These are phyloP conservation scores for Odonthalia washingtoniensis DNA, from an alignment of 31 red algal genomes.

Conservation along the genomic window DNA sequence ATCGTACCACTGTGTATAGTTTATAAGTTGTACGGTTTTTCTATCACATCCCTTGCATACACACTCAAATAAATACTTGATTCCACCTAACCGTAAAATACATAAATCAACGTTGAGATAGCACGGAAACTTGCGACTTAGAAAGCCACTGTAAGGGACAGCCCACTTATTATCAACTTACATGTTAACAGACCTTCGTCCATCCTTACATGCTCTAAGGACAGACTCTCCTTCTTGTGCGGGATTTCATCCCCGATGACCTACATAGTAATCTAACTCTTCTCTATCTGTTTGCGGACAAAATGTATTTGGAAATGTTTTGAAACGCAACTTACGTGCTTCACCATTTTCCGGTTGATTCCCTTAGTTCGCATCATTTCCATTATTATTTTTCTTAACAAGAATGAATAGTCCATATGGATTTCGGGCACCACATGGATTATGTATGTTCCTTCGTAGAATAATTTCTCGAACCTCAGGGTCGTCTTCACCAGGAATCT, in stretches of 20 bases:
- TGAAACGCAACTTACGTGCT: too few relatives aligned
- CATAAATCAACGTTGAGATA: background rate
- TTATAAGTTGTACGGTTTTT: background rate
- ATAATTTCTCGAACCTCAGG: background rate
- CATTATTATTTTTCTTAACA: too few relatives aligned
- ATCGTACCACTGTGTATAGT: background rate
- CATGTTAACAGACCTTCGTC: background rate
- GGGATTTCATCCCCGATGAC: background rate
- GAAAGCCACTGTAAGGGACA: background rate
- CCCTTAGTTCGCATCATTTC: too few relatives aligned
- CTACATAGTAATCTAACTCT: background rate
- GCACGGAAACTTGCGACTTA: background rate
- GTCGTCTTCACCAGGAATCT: background rate
- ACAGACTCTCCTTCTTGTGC: background rate
- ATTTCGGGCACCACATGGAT: background rate
- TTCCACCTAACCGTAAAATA: background rate
- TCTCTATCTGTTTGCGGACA: background rate
- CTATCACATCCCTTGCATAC: constrained; percentile 30
- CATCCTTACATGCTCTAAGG: background rate
- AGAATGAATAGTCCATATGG: too few relatives aligned
- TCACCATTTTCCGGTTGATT: too few relatives aligned
- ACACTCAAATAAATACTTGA: constrained; percentile 38
- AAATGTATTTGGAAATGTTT: too few relatives aligned
- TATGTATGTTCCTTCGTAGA: background rate
- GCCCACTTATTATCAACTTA: background rate